Evolutionary conservation across 768 basidiomycete genomes (phyloP).

Genomic region (Lactifluus rugatus): DNA sequence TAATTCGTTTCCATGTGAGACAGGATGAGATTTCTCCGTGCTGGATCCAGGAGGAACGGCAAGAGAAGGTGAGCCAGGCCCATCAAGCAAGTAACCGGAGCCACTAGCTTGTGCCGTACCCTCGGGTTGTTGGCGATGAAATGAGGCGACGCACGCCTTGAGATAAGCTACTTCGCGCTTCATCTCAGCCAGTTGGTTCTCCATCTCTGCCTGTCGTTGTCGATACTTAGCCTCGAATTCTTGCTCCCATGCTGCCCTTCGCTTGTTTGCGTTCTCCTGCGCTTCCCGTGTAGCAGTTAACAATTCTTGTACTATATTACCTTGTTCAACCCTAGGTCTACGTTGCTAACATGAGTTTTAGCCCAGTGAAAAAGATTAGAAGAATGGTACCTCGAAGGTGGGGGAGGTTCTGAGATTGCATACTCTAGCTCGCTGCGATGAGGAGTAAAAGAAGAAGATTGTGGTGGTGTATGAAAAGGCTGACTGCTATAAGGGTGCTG

Average conservation of each 20-base stretch:
- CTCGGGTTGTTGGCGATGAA: neutral
- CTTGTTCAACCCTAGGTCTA: constrained; percentile 18
- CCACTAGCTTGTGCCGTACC: neutral
- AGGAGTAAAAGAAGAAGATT: constrained; percentile 25
- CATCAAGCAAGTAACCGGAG: neutral
- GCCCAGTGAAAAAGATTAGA: neutral
- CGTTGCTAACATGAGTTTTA: neutral
- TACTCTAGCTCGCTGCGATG: constrained; percentile 59
- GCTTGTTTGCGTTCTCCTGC: constrained; percentile 48
- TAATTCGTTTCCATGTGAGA: neutral
- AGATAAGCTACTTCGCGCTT: constrained; percentile 42
- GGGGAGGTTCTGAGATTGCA: constrained; percentile 40
- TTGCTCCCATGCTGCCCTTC: constrained; percentile 58
- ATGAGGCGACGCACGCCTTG: constrained; percentile 30
- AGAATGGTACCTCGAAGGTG: constrained; percentile 21
- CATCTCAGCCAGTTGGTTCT: constrained; percentile 45
- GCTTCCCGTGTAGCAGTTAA: constrained; percentile 48
- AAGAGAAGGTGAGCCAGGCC: neutral
- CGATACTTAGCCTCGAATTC: constrained; percentile 53
- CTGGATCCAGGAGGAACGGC: neutral
- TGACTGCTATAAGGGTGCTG: neutral
- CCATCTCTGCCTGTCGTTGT: constrained; percentile 50
- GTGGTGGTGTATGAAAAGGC: neutral
- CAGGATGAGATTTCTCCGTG: neutral
- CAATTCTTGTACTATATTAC: constrained; percentile 49